Base-by-base conservation (phyloP, 164 flowering plant species). In the Chimonanthus praecox region DNA sequence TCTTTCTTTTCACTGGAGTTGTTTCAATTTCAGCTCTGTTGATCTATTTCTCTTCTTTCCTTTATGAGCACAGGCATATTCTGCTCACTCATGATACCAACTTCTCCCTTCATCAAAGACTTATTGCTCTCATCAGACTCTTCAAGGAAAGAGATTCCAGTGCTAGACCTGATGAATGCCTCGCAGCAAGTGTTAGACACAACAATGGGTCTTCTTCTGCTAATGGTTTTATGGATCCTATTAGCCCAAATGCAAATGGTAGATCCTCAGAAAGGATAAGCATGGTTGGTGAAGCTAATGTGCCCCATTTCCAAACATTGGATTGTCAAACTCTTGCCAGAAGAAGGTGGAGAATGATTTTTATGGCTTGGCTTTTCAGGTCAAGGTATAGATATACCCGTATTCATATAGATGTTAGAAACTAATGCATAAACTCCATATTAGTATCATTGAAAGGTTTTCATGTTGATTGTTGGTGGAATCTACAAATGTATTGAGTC, bases 1-100 rank as follows among this genome's bases (percentile, higher is more conserved):
- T 76, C 50, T 76, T 76, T 50, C 51, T 72, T 68, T 60, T 72
- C 5, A 58, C 73, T 5, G 79, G 49, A 5, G 47, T 67, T 5
- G 45, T 70, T 49, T 72, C 79, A 18, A 13, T 45, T 44, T 48
- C 20, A 7, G 79, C 76, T 43, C 46, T 77, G 16, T 33, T 69
- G 9, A 61, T 74, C n/a, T 71, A 4, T 61, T 8, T 44, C 5
- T 20, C 11, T 43, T 1, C 11, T 7, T 76, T 72, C 71, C 43
- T 62, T 10, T 67, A 43, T n/a, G 3, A 44, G 5, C 49, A 76
- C 60, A 7, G 49, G 47, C n/a, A 71, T 58, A n/a, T 69, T 71
- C 10, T 49, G 4, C 33, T 21, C 6, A 43, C 33, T 46, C 65
- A 43, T 7, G 49, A 63, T 44, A 10, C 70, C 13, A 13, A 21